Base-by-base conservation (phyloP, 1,284 basidiomycete species). In the Mrakiaceae sp. region DNA sequence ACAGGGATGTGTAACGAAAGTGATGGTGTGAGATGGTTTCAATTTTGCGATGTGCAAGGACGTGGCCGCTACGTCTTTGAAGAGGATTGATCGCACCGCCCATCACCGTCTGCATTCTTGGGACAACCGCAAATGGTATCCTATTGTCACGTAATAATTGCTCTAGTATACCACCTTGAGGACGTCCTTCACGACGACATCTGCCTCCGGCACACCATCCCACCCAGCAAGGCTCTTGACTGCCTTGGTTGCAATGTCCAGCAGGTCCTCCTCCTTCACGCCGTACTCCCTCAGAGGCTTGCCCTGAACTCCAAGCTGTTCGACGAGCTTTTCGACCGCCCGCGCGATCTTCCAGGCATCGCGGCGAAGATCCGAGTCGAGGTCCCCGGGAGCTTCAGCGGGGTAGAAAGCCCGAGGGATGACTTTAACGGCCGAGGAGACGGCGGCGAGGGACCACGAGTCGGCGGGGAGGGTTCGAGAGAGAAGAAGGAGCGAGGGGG, bases 401-500 rank as follows among this genome's bases (percentile, higher is more conserved):
- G 57, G 61, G 58, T 58, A 50, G 50, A 66, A 65, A 5, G 58
- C n/a, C 7, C 48, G 0, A n/a, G 69, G 65, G 42, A 63, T 54
- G 44, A 48, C 55, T 5, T 50, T 1, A 10, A 66, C 46, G 2
- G 67, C 67, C 10, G 57, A 63, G 46, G 67, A 62, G 52, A 69
- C 66, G 14, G 66, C 67, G 11, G 56, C 49, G 39, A 69, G 63
- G 46, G 59, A 27, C 62, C 62, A 63, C 4, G 55, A 51, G 50
- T 52, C 27, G 11, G 64, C 57, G 16, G 64, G 57, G 5, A 69
- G 60, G 40, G 80, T 72, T 65, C 81, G 78, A 0, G 84, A 80
- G 73, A 86, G 81, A 42, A 87, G 75, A 1, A 73, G 76, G 27
- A 88, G 81, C 46, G 83, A 82, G 0, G 84, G 79, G 0, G 83